Percentiles rank a stretch among this genome's conserved stretches.
Conservation (phyloP, 169 alveolate genomes). For the Plasmodium knowlesi region DNA sequence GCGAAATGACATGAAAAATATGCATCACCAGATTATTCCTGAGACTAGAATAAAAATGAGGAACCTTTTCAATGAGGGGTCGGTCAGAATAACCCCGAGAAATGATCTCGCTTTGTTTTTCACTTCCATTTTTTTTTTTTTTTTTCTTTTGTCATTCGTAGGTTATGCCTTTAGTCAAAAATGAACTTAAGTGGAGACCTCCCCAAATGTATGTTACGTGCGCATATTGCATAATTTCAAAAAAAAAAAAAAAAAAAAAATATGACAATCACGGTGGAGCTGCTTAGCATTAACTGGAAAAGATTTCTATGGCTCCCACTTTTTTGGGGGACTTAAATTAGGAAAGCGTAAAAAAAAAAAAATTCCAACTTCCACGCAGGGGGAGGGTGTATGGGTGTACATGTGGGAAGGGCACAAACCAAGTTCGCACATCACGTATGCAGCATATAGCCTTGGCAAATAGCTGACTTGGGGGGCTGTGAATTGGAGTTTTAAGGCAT, state of each 20-base stretch:
- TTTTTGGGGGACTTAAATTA: neutral
- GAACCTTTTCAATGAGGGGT: conserved; percentile 37
- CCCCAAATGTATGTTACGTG: neutral
- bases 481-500: neutral
- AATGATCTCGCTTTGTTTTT: conserved; percentile 45
- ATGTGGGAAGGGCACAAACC: neutral
- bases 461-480: neutral
- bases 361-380: neutral
- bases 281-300: neutral
- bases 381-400: neutral
- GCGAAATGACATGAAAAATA: neutral
- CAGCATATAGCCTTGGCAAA: neutral
- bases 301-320: neutral
- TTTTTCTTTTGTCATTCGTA: neutral
- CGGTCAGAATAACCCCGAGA: conserved; percentile 32
- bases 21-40: conserved; percentile 35
- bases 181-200: neutral
- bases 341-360: neutral
- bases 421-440: neutral
- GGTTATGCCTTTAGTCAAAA: neutral
- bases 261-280: neutral
- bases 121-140: conserved; percentile 29
- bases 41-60: conserved; percentile 22
- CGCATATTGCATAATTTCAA: neutral
- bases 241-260: too few relatives aligned